phyloP scores from a whole-genome alignment of 2,329 filamentous ascomycete species.

The Exophiala dermatitidis region DNA sequence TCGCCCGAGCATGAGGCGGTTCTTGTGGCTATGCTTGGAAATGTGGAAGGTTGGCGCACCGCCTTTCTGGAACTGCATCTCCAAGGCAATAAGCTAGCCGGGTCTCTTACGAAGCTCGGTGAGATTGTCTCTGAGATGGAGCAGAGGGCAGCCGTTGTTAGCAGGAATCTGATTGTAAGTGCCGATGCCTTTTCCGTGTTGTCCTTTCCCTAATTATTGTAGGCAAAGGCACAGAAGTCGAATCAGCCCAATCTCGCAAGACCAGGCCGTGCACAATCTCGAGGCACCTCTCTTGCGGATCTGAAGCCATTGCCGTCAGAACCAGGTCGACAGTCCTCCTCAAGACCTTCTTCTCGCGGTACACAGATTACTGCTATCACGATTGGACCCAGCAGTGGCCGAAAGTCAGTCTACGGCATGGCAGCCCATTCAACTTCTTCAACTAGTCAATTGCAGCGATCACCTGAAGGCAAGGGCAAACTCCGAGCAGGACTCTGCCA shows the following conservation, averaged over 20 bases:
- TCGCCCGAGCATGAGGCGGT: constrained; percentile 61
- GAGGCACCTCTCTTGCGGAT: constrained; percentile 5
- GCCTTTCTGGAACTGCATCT: constrained; percentile 70
- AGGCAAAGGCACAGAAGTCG: constrained; percentile 13
- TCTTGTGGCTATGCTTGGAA: constrained; percentile 83
- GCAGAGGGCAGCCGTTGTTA: constrained; percentile 73
- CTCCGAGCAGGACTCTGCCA: background rate
- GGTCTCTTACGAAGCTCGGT: constrained; percentile 63
- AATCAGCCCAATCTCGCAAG: constrained; percentile 13
- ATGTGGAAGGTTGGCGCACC: constrained; percentile 81
- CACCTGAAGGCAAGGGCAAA: constrained; percentile 4
- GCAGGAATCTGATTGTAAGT: constrained; percentile 42
- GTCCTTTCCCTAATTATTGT: constrained; percentile 5
- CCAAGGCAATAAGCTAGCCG: constrained; percentile 63
- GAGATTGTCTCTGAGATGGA: constrained; percentile 80
- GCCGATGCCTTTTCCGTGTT: background rate
- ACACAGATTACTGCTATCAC: constrained; percentile 12
- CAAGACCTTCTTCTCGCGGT: constrained; percentile 18
- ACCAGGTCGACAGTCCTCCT: constrained; percentile 9
- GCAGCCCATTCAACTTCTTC: constrained; percentile 9
- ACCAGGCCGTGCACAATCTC: constrained; percentile 5
- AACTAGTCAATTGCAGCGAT: constrained; percentile 6
- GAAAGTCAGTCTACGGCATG: constrained; percentile 14
- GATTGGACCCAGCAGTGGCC: constrained; percentile 14
- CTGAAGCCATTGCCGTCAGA: constrained; percentile 18